A percentile compares a stretch with the other conserved stretches of the same genome.
Evolutionary conservation across 2,329 filamentous ascomycete species (phyloP).

Genomic region (Colletotrichum limetticola): DNA sequence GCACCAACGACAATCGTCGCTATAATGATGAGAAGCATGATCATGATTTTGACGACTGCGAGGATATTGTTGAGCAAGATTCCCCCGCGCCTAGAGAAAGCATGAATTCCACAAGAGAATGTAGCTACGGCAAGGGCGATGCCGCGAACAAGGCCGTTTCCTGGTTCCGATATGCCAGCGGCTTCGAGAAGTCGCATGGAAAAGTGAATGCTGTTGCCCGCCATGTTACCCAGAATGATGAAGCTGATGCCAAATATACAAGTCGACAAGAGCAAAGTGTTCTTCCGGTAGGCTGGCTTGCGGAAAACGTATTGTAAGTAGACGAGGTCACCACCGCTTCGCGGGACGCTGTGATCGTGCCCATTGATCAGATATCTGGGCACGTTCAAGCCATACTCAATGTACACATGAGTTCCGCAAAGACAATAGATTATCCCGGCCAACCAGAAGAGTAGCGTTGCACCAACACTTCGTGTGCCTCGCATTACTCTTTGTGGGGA

Average conservation of each 20-base stretch:
- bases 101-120: slow-evolving; percentile 59
- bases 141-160: slow-evolving; percentile 50
- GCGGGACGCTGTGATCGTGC: slow-evolving; percentile 38
- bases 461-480: slow-evolving; percentile 46
- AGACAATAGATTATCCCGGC: slow-evolving; percentile 51
- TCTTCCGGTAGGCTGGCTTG: slow-evolving; percentile 46
- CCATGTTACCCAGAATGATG: slow-evolving; percentile 58
- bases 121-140: slow-evolving; percentile 58
- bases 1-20: slow-evolving; percentile 46
- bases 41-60: slow-evolving; percentile 58
- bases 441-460: slow-evolving; percentile 53
- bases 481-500: slow-evolving; percentile 46
- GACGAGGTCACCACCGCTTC: slow-evolving; percentile 9
- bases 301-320: slow-evolving; percentile 57
- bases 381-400: slow-evolving; percentile 59
- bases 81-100: slow-evolving; percentile 58
- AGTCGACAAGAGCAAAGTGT: slow-evolving; percentile 51
- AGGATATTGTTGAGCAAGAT: slow-evolving; percentile 63
- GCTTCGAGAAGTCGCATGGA: slow-evolving; percentile 52
- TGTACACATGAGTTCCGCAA: slow-evolving; percentile 49
- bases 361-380: slow-evolving; percentile 53
- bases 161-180: slow-evolving; percentile 41
- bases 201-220: slow-evolving; percentile 60
- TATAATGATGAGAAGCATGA: slow-evolving; percentile 56
- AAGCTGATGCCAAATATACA: slow-evolving; percentile 58